Conservation (phyloP, 345 rosid species). For the Lumnitzera littorea region DNA sequence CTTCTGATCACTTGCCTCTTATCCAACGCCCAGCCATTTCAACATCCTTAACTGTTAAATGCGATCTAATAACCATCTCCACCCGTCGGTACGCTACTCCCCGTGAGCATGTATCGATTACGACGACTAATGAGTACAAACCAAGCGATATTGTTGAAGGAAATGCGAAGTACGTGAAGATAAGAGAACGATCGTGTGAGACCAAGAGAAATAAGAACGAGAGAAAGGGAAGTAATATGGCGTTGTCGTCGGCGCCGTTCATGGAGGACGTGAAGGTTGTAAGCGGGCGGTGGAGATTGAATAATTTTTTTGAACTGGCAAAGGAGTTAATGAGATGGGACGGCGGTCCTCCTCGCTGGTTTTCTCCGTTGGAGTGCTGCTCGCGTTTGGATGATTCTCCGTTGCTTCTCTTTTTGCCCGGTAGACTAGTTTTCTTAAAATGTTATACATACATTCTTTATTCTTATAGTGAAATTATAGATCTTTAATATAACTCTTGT, state of each 20-base stretch:
- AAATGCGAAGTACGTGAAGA: neutral
- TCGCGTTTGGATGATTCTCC: constrained; percentile 43
- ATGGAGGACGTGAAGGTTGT: constrained; percentile 8
- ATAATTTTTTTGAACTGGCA: constrained; percentile 43
- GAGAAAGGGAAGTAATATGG: neutral
- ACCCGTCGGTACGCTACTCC: constrained; percentile 14
- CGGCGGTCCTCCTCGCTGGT: constrained; percentile 60
- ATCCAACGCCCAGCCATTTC: constrained; percentile 9
- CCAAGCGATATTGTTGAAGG: too few relatives aligned
- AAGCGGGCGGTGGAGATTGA: constrained; percentile 15
- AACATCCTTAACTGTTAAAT: neutral
- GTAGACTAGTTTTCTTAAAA: constrained; percentile 14
- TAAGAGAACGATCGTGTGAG: constrained; percentile 3
- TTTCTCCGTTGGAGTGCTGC: constrained; percentile 58
- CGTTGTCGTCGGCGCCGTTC: neutral
- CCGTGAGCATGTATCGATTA: constrained; percentile 10
- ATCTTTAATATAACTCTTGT: too few relatives aligned
- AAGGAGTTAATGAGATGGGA: constrained; percentile 34
- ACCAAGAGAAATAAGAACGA: neutral
- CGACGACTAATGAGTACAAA: neutral
- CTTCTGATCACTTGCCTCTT: constrained; percentile 7
- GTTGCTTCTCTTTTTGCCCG: constrained; percentile 64
- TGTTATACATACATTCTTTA: too few relatives aligned
- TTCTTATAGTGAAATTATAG: too few relatives aligned
- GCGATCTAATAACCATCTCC: neutral